Percentiles rank a stretch among this genome's conserved stretches.
Conservation (phyloP, 139 green algal genomes). For the Spirogloea muscicola region DNA sequence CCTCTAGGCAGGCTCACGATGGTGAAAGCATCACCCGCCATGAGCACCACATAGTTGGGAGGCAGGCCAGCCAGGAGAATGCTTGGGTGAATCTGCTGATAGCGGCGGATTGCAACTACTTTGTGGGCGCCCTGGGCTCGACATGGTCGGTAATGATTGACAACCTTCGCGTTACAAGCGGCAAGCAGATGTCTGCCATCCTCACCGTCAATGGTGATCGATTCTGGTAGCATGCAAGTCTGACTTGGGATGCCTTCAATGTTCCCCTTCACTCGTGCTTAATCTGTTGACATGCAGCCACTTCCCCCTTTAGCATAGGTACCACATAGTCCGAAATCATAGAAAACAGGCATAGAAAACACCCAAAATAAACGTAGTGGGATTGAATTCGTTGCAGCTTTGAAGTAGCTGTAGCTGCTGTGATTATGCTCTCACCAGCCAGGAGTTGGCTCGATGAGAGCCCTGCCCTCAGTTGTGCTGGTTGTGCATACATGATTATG, state of each 20-base stretch:
- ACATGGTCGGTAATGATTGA: slow-evolving; percentile 25
- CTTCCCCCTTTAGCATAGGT: too few species aligned
- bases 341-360: too few species aligned
- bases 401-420: too few species aligned
- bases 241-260: too few species aligned
- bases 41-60: not conserved
- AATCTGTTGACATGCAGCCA: not conserved
- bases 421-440: too few species aligned
- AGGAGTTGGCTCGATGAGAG: too few species aligned
- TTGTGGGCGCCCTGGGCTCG: slow-evolving; percentile 18
- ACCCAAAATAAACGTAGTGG: too few species aligned
- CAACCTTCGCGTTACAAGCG: slow-evolving; percentile 9
- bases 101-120: slow-evolving; percentile 8
- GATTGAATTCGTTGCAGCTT: too few species aligned
- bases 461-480: too few species aligned
- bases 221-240: slow-evolving; percentile 1
- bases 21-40: not conserved
- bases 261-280: not conserved
- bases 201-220: slow-evolving; percentile 15
- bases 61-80: slow-evolving; percentile 10
- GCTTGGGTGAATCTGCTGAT: slow-evolving; percentile 29
- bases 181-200: not conserved
- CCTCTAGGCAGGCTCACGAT: slow-evolving; percentile 1
- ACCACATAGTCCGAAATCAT: too few species aligned
- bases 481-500: too few species aligned